Conservation (phyloP, 257 asterid genomes). For the Solanum paucissectum region DNA sequence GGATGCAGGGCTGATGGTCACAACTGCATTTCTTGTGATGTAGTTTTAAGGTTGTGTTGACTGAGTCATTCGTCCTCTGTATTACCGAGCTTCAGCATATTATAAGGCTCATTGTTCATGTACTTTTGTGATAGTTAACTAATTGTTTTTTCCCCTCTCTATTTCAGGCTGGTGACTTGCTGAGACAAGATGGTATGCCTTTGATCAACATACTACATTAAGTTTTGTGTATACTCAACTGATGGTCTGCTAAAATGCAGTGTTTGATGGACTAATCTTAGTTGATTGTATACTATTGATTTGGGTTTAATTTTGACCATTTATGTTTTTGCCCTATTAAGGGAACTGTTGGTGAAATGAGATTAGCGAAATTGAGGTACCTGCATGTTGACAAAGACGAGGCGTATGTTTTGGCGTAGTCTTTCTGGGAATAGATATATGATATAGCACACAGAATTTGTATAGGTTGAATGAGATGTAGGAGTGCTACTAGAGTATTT, state of each 20-base stretch:
- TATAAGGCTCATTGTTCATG: slow-evolving; percentile 1
- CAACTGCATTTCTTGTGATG: slow-evolving; percentile 80
- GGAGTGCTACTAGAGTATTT: not conserved
- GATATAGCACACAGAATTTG: not conserved
- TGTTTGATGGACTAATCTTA: not conserved
- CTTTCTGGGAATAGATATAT: not conserved
- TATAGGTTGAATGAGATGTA: not conserved
- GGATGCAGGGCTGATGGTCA: slow-evolving; percentile 86
- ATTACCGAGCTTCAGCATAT: slow-evolving; percentile 11
- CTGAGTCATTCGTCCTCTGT: slow-evolving; percentile 32
- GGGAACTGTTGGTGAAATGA: not conserved
- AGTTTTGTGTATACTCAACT: not conserved
- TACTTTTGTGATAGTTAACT: slow-evolving; percentile 6
- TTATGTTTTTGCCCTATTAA: not conserved
- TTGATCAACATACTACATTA: not conserved
- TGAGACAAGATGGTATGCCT: slow-evolving; percentile 74
- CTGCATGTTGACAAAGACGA: not conserved
- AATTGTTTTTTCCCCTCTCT: slow-evolving; percentile 16
- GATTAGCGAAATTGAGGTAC: not conserved
- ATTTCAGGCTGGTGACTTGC: slow-evolving; percentile 96
- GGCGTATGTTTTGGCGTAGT: not conserved
- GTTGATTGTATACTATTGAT: not conserved
- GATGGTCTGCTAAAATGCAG: not conserved
- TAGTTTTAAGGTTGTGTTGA: slow-evolving; percentile 81
- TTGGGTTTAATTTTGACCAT: not conserved